Evolutionary conservation across 1,284 basidiomycete genomes (phyloP).

Genomic region (Sporisorium exsertum): DNA sequence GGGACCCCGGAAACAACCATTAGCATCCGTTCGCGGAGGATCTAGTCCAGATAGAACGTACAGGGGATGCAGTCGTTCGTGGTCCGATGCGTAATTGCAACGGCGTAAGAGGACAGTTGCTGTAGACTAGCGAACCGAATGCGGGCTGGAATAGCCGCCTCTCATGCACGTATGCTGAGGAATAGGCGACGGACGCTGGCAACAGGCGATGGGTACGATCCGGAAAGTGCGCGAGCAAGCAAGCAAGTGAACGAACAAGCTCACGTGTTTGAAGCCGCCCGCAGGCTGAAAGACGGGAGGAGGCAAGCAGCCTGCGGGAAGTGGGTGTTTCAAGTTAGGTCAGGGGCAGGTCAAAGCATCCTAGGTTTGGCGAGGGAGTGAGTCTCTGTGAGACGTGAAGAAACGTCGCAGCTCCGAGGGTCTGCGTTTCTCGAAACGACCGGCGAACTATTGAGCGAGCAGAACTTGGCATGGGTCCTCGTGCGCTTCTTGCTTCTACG

Average conservation of each 20-base stretch:
- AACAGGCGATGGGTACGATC: background rate
- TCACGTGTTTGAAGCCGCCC: background rate
- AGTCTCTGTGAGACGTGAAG: background rate
- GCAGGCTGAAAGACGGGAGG: background rate
- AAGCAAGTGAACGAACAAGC: too few species aligned
- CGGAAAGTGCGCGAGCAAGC: background rate
- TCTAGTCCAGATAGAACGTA: background rate
- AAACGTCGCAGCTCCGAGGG: conserved; percentile 34
- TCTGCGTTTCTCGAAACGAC: background rate
- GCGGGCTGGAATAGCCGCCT: too few species aligned
- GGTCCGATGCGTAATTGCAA: background rate
- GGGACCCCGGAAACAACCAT: background rate
- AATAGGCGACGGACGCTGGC: too few species aligned
- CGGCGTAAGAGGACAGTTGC: background rate
- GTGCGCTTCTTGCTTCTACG: background rate
- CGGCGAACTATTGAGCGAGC: background rate
- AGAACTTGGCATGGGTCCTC: background rate
- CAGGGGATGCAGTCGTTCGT: background rate
- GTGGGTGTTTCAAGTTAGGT: background rate
- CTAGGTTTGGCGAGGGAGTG: too few species aligned
- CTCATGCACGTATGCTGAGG: too few species aligned
- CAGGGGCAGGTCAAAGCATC: background rate
- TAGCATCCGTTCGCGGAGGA: background rate
- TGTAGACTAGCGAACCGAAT: too few species aligned
- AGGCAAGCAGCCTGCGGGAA: background rate